Base-by-base conservation (phyloP, 257 asterid species). In the Dorcoceras hygrometricum region DNA sequence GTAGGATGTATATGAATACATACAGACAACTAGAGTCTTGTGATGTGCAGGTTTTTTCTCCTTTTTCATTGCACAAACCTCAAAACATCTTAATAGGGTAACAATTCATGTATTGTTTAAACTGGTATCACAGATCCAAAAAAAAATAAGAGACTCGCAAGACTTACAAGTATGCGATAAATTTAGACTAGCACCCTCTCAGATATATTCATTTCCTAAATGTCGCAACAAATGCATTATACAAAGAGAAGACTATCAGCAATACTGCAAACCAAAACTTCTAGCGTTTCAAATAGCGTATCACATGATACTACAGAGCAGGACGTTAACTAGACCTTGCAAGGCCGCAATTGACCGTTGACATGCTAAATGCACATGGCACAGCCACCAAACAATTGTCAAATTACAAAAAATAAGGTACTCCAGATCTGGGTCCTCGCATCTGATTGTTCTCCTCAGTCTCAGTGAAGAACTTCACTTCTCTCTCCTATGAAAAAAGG, bases 381-480 rank as follows among this genome's bases (percentile, higher is more conserved):
- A 46, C 54, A 46, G 54, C 54, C 54, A 56, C 50, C 29, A 51
- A 55, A 62, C 59, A 56, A 57, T 27, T 65, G 62, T 16, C 2
- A 67, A 55, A 57, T 84, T 78, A 92, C 32, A 92, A 88, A 73
- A 93, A 93, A 82, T 93, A 93, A 1, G 97, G 97, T 19, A 93
- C 99, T 78, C 99, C 99, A 18, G 88, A 86, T 80, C 99, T 90
- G 19, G 97, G 99, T 57, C 99, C 99, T 72, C 99, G 82, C 99
- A 93, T 93, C 77, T 93, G 99, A 81, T 93, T 93, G 89, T 90
- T 93, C 79, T 93, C 99, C 74, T 93, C 99, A 0, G 99, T 93
- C 79, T 93, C 99, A 1, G 99, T 86, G 86, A 93, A 93, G 73
- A 93, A 93, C 88, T 93, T 90, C 82, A 93, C 97, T 72, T 90